Conservation (phyloP, 345 rosid species). For the Populus pruinosa region DNA sequence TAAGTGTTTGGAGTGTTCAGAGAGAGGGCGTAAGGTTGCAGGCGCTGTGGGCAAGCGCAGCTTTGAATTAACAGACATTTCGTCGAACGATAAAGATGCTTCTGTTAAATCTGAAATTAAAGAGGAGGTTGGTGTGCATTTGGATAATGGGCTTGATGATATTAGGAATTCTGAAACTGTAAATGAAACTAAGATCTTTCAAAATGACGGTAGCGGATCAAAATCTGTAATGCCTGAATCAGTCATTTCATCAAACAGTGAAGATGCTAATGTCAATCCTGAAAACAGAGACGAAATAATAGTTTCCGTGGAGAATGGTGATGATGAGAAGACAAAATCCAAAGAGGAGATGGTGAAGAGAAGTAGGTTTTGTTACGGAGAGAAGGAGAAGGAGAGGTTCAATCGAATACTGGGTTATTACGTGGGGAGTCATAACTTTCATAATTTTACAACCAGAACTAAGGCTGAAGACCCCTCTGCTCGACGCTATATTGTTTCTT, state of each 20-base stretch:
- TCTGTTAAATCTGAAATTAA: conserved; percentile 6
- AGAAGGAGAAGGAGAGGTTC: conserved; percentile 72
- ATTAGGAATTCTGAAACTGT: conserved; percentile 9
- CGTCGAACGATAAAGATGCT: conserved; percentile 31
- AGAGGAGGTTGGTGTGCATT: conserved; percentile 20
- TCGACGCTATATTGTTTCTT: conserved; percentile 62
- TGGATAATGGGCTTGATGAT: conserved; percentile 11
- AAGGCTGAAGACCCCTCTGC: conserved; percentile 91
- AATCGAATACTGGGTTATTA: conserved; percentile 67
- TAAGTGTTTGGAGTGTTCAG: conserved; percentile 76
- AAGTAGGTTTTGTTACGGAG: conserved; percentile 54
- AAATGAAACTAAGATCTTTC: neutral
- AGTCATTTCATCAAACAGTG: neutral
- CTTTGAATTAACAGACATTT: conserved; percentile 34
- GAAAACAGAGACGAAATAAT: neutral
- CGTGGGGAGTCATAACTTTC: conserved; percentile 91
- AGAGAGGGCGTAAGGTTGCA: conserved; percentile 71
- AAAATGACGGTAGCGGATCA: neutral
- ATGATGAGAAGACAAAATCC: conserved; percentile 18
- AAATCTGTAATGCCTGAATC: neutral
- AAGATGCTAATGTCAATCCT: neutral
- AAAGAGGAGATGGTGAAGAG: conserved; percentile 19
- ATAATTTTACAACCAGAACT: conserved; percentile 84
- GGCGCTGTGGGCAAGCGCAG: conserved; percentile 66
- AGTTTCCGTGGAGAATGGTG: neutral